Evolutionary conservation across 495 filamentous ascomycete species (phyloP).

Genomic region (Viridothelium virens): DNA sequence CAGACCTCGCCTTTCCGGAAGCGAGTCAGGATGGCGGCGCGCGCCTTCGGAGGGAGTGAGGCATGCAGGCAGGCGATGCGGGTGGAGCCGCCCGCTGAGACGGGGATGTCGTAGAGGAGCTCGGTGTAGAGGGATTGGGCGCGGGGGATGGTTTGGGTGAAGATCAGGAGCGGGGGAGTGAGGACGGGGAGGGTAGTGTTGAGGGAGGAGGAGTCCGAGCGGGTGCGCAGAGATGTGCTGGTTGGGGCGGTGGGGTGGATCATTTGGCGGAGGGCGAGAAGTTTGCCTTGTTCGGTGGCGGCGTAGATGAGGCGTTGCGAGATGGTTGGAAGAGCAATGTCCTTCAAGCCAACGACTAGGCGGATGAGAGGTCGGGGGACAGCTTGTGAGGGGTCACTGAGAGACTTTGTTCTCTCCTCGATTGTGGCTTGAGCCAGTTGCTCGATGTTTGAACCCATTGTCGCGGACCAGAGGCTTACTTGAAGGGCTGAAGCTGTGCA

Average conservation of each 20-base stretch:
- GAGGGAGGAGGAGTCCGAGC: not conserved
- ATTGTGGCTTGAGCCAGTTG: constrained; percentile 59
- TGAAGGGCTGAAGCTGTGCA: constrained; percentile 59
- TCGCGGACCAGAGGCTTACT: constrained; percentile 86
- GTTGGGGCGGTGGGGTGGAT: constrained; percentile 63
- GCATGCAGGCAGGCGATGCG: constrained; percentile 89
- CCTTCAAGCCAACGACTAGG: constrained; percentile 87
- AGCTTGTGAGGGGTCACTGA: constrained; percentile 21
- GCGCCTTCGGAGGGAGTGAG: constrained; percentile 65
- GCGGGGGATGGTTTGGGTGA: constrained; percentile 87
- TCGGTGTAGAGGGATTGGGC: constrained; percentile 82
- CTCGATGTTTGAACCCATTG: constrained; percentile 91
- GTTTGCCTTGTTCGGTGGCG: constrained; percentile 86
- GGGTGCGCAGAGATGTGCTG: constrained; percentile 31
- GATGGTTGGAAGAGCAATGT: constrained; percentile 87
- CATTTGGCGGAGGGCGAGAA: constrained; percentile 83
- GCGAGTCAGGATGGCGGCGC: constrained; percentile 72
- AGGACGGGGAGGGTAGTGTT: constrained; percentile 47
- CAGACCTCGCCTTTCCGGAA: constrained; percentile 92
- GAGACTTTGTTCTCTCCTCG: constrained; percentile 38
- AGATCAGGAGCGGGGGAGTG: constrained; percentile 82
- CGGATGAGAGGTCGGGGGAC: constrained; percentile 55
- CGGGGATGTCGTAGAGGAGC: constrained; percentile 87
- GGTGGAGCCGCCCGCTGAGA: constrained; percentile 73
- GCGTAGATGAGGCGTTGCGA: constrained; percentile 82